Conservation (phyloP, 2,329 filamentous ascomycete species). For the Hortaea werneckii region DNA sequence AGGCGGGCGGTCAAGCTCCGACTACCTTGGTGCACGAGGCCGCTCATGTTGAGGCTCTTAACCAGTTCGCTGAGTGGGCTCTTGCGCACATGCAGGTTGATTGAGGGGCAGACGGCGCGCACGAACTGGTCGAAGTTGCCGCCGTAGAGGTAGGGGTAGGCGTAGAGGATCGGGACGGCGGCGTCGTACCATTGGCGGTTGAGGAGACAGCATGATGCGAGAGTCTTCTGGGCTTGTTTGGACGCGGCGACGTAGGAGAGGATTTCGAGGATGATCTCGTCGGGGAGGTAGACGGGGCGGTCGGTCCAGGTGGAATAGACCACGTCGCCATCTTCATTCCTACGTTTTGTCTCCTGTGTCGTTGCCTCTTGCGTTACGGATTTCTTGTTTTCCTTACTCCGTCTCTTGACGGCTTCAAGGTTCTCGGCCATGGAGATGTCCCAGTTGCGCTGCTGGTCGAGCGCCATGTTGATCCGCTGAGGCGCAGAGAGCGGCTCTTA, state of each 20-base stretch:
- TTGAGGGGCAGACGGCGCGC: conserved; percentile 43
- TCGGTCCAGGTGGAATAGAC: conserved; percentile 9
- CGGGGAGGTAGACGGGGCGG: conserved; percentile 36
- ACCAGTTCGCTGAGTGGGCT: conserved; percentile 42
- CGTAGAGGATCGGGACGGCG: conserved; percentile 43
- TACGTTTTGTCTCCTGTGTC: background rate
- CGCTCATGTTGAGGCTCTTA: conserved; percentile 41
- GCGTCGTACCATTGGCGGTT: conserved; percentile 48
- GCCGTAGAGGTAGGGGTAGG: conserved; percentile 41
- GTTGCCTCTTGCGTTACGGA: conserved; percentile 1
- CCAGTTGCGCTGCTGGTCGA: conserved; percentile 28
- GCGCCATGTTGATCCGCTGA: conserved; percentile 17
- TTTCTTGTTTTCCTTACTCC: no score
- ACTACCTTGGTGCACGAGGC: conserved; percentile 49
- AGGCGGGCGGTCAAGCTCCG: conserved; percentile 49
- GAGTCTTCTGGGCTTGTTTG: conserved; percentile 33
- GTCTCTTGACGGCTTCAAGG: conserved; percentile 14
- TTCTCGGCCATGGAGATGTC: conserved; percentile 27
- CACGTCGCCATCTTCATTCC: background rate
- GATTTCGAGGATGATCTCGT: conserved; percentile 45
- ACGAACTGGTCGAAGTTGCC: conserved; percentile 45
- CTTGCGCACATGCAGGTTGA: conserved; percentile 39
- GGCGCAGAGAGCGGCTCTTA: no score
- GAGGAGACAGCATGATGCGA: conserved; percentile 44
- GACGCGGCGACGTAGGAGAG: conserved; percentile 32